These are phyloP conservation scores for Monosporascus sp. DNA, from an alignment of 2,329 filamentous ascomycete genomes.

Conservation along the genomic window DNA sequence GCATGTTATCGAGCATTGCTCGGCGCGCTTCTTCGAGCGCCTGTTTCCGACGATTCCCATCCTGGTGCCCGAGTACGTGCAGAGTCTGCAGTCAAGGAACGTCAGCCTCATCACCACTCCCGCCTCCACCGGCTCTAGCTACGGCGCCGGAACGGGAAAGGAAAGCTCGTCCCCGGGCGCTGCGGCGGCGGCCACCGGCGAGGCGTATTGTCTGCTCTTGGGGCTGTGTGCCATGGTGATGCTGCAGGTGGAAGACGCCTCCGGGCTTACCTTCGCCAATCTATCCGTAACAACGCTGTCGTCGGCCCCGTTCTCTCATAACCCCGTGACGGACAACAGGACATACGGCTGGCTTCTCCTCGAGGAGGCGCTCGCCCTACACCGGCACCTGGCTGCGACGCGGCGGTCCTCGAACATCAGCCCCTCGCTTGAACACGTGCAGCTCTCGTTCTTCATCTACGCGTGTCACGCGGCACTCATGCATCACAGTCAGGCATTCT, in stretches of 20 bases:
- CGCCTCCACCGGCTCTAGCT: too few relatives aligned
- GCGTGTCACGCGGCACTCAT: conserved; percentile 36
- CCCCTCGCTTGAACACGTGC: conserved; percentile 33
- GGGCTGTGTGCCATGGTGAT: conserved; percentile 36
- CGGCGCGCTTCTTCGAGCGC: conserved; percentile 33
- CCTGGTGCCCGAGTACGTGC: conserved; percentile 31
- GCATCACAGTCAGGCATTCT: conserved; percentile 39
- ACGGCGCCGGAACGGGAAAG: too few relatives aligned
- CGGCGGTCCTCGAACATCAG: conserved; percentile 20
- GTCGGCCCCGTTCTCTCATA: too few relatives aligned
- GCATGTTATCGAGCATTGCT: conserved; percentile 31
- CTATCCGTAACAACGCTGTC: conserved; percentile 14
- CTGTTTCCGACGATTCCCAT: conserved; percentile 39
- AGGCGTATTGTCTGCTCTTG: conserved; percentile 31
- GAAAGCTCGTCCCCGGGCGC: conserved; percentile 1
- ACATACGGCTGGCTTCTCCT: conserved; percentile 33
- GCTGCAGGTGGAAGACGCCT: conserved; percentile 34
- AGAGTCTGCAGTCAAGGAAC: conserved; percentile 18
- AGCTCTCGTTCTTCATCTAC: conserved; percentile 39
- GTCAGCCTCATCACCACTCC: too few relatives aligned
- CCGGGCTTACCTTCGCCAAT: conserved; percentile 25
- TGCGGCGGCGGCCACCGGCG: conserved; percentile 21
- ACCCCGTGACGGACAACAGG: conserved; percentile 26
- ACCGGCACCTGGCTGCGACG: conserved; percentile 23
- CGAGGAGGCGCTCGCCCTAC: conserved; percentile 28